A percentile compares a stretch with the other conserved stretches of the same genome.
Conservation (phyloP, 768 basidiomycete species). For the Mycena floridula region DNA sequence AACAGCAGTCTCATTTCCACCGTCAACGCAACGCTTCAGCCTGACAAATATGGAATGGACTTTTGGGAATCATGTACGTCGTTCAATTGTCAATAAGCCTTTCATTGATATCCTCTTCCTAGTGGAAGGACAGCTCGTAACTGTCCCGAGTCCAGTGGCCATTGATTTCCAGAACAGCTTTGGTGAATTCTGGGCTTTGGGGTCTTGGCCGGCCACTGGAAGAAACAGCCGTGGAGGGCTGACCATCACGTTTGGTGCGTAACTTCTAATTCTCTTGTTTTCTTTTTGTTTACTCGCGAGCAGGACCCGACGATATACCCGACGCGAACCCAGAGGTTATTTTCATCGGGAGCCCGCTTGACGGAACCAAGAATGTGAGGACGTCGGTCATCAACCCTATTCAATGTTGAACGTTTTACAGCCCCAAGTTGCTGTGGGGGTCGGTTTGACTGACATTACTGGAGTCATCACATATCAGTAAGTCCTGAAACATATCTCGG, state of each 20-base stretch:
- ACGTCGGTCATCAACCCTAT: too few relatives aligned
- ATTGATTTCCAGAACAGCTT: slow-evolving; percentile 45
- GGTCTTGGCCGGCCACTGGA: slow-evolving; percentile 50
- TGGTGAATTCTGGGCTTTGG: slow-evolving; percentile 55
- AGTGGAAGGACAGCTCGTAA: slow-evolving; percentile 55
- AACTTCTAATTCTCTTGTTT: not conserved
- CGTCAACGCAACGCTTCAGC: slow-evolving; percentile 41
- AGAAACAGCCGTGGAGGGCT: slow-evolving; percentile 51
- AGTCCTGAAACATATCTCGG: slow-evolving; percentile 9
- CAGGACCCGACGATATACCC: slow-evolving; percentile 44
- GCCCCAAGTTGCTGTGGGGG: slow-evolving; percentile 43
- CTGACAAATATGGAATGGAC: slow-evolving; percentile 49
- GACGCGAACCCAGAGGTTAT: slow-evolving; percentile 55
- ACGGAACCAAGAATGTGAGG: slow-evolving; percentile 44
- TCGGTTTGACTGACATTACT: slow-evolving; percentile 40
- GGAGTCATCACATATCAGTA: slow-evolving; percentile 53
- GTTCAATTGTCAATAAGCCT: too few relatives aligned
- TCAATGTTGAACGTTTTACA: too few relatives aligned
- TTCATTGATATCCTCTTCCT: too few relatives aligned
- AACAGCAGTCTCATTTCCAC: slow-evolving; percentile 40
- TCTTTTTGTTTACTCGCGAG: slow-evolving; percentile 1
- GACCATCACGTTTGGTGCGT: slow-evolving; percentile 40
- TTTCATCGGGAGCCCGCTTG: slow-evolving; percentile 47
- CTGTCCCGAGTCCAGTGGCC: slow-evolving; percentile 39
- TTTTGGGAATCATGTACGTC: slow-evolving; percentile 64